These are phyloP conservation scores for Phanerochaete carnosa DNA, from an alignment of 768 basidiomycete genomes.

Conservation along the genomic window DNA sequence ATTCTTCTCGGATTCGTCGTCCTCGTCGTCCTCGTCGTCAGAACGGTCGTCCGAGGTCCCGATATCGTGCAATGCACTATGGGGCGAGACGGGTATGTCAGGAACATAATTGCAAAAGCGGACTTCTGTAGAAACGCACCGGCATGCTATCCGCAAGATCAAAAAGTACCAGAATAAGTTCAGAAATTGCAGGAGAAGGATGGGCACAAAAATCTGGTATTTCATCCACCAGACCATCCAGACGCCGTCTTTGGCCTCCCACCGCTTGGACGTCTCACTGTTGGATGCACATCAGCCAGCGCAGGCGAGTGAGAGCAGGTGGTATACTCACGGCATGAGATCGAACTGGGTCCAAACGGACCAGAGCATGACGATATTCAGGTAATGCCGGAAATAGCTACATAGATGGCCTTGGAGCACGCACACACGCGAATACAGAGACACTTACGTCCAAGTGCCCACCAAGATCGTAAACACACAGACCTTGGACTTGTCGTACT, in stretches of 20 bases:
- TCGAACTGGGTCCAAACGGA: constrained; percentile 83
- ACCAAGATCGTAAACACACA: constrained; percentile 65
- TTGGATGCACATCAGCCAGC: neutral
- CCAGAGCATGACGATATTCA: constrained; percentile 83
- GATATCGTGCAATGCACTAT: constrained; percentile 49
- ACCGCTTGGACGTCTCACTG: constrained; percentile 54
- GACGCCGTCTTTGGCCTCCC: constrained; percentile 57
- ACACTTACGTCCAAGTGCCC: constrained; percentile 79
- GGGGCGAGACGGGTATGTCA: neutral
- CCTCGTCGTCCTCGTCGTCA: constrained; percentile 64
- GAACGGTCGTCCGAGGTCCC: constrained; percentile 71
- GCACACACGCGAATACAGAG: too few species aligned
- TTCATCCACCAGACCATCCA: constrained; percentile 79
- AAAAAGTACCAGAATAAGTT: constrained; percentile 94
- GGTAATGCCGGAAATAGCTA: constrained; percentile 92
- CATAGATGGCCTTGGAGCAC: neutral
- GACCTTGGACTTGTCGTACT: constrained; percentile 59
- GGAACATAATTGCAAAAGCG: neutral
- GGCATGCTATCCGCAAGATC: constrained; percentile 70
- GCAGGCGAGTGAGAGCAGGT: neutral
- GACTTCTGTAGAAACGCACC: constrained; percentile 42
- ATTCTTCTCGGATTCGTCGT: constrained; percentile 25
- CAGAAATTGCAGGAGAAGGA: constrained; percentile 73
- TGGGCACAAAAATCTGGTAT: constrained; percentile 74
- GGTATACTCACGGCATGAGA: constrained; percentile 65